Conservation (phyloP, 805 yeast species). For the Priceomyces melissophilus region DNA sequence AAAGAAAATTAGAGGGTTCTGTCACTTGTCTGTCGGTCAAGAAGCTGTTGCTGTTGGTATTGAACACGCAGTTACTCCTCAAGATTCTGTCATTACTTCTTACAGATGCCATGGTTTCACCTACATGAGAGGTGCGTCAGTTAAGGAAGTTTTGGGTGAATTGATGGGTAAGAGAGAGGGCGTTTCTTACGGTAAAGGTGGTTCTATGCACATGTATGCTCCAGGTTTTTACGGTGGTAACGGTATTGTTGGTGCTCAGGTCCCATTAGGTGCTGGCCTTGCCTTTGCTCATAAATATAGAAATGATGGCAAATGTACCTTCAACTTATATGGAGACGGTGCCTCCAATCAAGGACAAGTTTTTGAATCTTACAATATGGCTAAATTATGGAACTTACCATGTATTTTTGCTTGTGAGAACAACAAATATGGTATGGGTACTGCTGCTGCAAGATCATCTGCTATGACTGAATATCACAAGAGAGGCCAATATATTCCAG, state of each 20-base stretch:
- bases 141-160: conserved; percentile 87
- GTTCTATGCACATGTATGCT: conserved; percentile 98
- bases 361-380: conserved; percentile 97
- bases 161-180: conserved; percentile 96
- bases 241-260: conserved; percentile 99
- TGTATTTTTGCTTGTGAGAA: conserved; percentile 95
- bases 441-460: conserved; percentile 94
- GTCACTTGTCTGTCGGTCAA: conserved; percentile 97
- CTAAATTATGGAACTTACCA: conserved; percentile 96
- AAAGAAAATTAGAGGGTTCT: conserved; percentile 97
- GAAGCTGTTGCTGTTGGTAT: conserved; percentile 99
- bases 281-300: conserved; percentile 98
- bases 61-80: conserved; percentile 82
- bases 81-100: conserved; percentile 91
- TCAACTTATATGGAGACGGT: conserved; percentile 96
- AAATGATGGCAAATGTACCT: conserved; percentile 73
- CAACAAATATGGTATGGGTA: conserved; percentile 99
- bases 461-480: conserved; percentile 96
- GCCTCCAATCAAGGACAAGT: conserved; percentile 99
- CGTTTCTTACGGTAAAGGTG: conserved; percentile 97
- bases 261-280: conserved; percentile 95
- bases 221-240: conserved; percentile 97
- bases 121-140: conserved; percentile 92
- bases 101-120: conserved; percentile 99
- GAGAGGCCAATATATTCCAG: conserved; percentile 99